Base-by-base conservation (phyloP, 257 asterid species). In the Solanum peruvianum region DNA sequence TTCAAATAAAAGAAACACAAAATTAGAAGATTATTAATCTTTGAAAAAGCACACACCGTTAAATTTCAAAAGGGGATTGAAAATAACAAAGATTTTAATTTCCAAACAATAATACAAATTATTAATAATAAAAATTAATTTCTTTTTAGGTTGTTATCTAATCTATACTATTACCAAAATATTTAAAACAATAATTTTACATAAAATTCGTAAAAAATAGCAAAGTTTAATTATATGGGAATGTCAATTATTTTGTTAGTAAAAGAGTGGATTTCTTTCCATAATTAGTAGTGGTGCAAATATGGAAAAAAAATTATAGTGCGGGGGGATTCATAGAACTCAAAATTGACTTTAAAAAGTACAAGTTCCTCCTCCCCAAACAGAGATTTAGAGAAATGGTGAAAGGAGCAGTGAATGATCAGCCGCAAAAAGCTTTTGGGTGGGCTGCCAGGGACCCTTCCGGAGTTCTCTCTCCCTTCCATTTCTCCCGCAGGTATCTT, bases 391-490 rank as follows among this genome's bases (percentile, higher is more conserved):
- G 11, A 64, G 45, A 56, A 83, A 89, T 77, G 88, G 91, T 33
- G 3, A 88, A 41, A 41, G 39, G 62, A 18, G 60, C 90, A 86
- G 93, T 90, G 88, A 88, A 88, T n/a, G 89, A 83, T 76, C 88
- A 88, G 72, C 84, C 93, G 70, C 91, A 83, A 11, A 92, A 88
- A 77, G 94, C 93, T 86, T 90, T 91, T 58, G 97, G 97, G 7
- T 93, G 91, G 92, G 96, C 96, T 71, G 96, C 97, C 23, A 89
- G 71, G 9, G 97, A 93, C 83, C 18, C 89, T 85, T 94, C 96
- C 45, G 96, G 96, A 56, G 20, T 56, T 56, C 62, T 56, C 21
- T 56, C 11, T 56, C n/a, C 62, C n/a, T 56, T 56, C n/a, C 62
- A 56, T 56, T 56, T 56, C 62, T 18, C 62, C n/a, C 94, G 95